These are phyloP conservation scores for Pythium aquatile DNA, from an alignment of 352 stramenopile genomes.

Conservation along the genomic window DNA sequence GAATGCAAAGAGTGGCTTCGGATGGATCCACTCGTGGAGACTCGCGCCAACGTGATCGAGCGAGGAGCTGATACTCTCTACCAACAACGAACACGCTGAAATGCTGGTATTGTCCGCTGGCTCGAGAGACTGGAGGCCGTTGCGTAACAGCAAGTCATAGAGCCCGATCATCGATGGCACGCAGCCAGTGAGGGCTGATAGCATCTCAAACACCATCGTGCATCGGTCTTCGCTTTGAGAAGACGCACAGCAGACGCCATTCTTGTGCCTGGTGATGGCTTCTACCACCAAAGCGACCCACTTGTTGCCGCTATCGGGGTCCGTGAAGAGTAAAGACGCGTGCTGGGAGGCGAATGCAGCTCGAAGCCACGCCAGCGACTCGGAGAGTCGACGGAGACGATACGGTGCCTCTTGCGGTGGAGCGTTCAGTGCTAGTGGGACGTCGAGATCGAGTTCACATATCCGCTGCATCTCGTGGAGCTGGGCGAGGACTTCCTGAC, in stretches of 20 bases:
- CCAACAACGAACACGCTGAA: conserved; percentile 18
- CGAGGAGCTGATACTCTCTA: background rate
- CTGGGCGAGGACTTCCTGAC: background rate
- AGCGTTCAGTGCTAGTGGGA: conserved; percentile 12
- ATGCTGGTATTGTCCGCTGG: conserved; percentile 3
- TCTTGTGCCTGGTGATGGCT: conserved; percentile 1
- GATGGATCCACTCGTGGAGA: conserved; percentile 3
- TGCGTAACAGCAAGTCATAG: conserved; percentile 6
- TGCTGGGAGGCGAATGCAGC: conserved; percentile 7
- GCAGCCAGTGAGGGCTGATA: conserved; percentile 12
- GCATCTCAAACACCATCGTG: conserved; percentile 8
- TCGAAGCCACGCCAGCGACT: conserved; percentile 6
- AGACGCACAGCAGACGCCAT: conserved; percentile 5
- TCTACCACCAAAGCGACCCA: background rate
- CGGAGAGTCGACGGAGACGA: conserved; percentile 1
- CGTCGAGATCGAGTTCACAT: conserved; percentile 9
- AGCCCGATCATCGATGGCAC: conserved; percentile 16
- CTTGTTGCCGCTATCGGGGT: background rate
- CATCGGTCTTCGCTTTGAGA: conserved; percentile 22
- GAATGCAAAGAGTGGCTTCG: conserved; percentile 10
- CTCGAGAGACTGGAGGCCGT: background rate
- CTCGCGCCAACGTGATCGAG: conserved; percentile 13
- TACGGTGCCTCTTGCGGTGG: conserved; percentile 4
- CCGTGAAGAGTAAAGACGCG: background rate
- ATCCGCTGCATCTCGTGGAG: background rate